Percentiles rank a stretch among this genome's conserved stretches.
Evolutionary conservation across 768 basidiomycete species (phyloP).

Genomic region (Boletus tylopilopsis): DNA sequence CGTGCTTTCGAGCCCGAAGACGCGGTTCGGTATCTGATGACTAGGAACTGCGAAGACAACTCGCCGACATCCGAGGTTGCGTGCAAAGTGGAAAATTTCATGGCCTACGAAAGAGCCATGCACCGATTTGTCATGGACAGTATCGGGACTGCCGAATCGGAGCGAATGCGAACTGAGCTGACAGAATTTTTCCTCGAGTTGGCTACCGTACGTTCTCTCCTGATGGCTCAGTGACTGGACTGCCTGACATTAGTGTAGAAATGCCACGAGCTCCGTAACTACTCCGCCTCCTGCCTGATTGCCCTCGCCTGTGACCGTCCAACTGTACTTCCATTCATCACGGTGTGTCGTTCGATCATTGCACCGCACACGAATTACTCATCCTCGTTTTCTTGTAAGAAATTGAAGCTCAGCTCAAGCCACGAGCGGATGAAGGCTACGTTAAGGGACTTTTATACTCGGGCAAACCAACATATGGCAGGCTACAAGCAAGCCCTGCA

Average conservation of each 20-base stretch:
- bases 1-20: conserved; percentile 40
- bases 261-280: conserved; percentile 45
- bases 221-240: background rate
- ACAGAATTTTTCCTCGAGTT: conserved; percentile 45
- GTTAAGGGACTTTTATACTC: conserved; percentile 23
- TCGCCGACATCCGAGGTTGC: conserved; percentile 28
- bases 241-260: conserved; percentile 30
- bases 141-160: conserved; percentile 23
- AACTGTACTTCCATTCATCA: conserved; percentile 32
- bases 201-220: conserved; percentile 34
- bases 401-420: conserved; percentile 22
- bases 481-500: conserved; percentile 31
- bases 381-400: conserved; percentile 8
- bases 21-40: conserved; percentile 39
- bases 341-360: conserved; percentile 10
- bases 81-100: conserved; percentile 28
- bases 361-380: background rate
- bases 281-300: conserved; percentile 40
- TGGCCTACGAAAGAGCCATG: conserved; percentile 35
- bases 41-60: conserved; percentile 25
- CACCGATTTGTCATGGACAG: conserved; percentile 41
- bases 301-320: conserved; percentile 40
- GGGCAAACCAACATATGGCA: conserved; percentile 24
- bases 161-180: conserved; percentile 21
- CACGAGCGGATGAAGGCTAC: conserved; percentile 19